Evolutionary conservation across 176 grass and related monocot species (phyloP).

Genomic region (Cocos nucifera): DNA sequence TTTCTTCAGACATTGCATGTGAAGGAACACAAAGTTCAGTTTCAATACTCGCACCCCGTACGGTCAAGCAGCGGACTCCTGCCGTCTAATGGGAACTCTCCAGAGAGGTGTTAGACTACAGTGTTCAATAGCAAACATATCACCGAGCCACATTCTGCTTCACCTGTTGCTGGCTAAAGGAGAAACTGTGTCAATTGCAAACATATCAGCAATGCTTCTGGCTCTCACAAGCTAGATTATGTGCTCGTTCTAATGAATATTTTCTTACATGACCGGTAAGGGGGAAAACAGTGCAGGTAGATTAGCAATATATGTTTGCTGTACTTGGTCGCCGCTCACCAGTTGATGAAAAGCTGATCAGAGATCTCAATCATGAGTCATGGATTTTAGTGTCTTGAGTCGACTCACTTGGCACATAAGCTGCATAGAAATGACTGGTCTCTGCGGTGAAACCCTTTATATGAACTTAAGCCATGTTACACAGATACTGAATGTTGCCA

Average conservation of each 20-base stretch:
- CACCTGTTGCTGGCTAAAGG: constrained; percentile 10
- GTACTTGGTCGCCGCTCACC: constrained; percentile 20
- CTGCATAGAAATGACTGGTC: no score
- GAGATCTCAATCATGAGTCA: constrained; percentile 11
- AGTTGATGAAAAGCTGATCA: constrained; percentile 21
- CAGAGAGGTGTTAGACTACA: not conserved
- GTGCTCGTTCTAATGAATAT: constrained; percentile 17
- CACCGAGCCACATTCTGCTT: constrained; percentile 1
- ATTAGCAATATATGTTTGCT: constrained; percentile 22
- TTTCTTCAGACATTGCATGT: constrained; percentile 37
- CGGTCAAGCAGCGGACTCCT: not conserved
- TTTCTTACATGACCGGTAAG: constrained; percentile 15
- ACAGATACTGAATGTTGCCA: no score
- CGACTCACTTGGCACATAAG: no score
- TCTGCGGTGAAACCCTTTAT: no score
- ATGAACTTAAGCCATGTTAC: no score
- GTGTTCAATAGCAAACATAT: not conserved
- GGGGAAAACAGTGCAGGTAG: not conserved
- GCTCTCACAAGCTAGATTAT: constrained; percentile 20
- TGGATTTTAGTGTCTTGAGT: not conserved
- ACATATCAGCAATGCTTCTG: constrained; percentile 8
- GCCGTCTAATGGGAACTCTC: not conserved
- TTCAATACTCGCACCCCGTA: constrained; percentile 27
- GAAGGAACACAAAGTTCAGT: constrained; percentile 38
- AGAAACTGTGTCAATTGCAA: constrained; percentile 11